These are phyloP conservation scores for Backusella tuberculispora DNA, from an alignment of 192 early-diverging fungal species.

Conservation along the genomic window DNA sequence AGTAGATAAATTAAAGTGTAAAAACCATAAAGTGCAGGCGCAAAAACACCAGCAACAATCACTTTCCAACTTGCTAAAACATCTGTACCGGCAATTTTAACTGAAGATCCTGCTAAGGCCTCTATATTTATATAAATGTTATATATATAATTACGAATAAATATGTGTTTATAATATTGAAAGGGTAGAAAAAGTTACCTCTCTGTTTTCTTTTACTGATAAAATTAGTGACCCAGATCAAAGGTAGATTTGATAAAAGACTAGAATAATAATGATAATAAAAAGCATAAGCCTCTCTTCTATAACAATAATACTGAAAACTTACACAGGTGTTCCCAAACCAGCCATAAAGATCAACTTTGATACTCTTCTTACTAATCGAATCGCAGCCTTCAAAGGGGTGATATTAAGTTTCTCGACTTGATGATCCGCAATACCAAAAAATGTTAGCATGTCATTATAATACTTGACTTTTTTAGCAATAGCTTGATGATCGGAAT, in stretches of 20 bases:
- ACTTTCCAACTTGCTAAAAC: conserved; percentile 98
- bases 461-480: conserved; percentile 76
- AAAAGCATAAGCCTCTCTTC: background rate
- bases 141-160: background rate
- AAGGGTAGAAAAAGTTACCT: conserved; percentile 29
- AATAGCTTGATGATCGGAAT: conserved; percentile 74
- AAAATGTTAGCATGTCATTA: conserved; percentile 86
- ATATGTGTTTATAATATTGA: background rate
- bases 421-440: conserved; percentile 96
- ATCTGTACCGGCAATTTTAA: conserved; percentile 93
- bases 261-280: conserved; percentile 34
- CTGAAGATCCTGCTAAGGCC: conserved; percentile 86
- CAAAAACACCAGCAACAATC: conserved; percentile 71
- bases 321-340: conserved; percentile 84
- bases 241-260: conserved; percentile 55
- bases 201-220: conserved; percentile 59
- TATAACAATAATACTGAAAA: conserved; percentile 2
- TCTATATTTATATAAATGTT: conserved; percentile 41
- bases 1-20: conserved; percentile 70
- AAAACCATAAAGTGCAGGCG: conserved; percentile 71
- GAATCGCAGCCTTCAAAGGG: conserved; percentile 61
- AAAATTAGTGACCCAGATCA: conserved; percentile 50
- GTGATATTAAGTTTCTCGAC: conserved; percentile 80
- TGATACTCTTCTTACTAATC: conserved; percentile 68
- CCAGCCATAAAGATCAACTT: conserved; percentile 75